Base-by-base conservation (phyloP, 352 stramenopile species). In the Pythium rishiriense region DNA sequence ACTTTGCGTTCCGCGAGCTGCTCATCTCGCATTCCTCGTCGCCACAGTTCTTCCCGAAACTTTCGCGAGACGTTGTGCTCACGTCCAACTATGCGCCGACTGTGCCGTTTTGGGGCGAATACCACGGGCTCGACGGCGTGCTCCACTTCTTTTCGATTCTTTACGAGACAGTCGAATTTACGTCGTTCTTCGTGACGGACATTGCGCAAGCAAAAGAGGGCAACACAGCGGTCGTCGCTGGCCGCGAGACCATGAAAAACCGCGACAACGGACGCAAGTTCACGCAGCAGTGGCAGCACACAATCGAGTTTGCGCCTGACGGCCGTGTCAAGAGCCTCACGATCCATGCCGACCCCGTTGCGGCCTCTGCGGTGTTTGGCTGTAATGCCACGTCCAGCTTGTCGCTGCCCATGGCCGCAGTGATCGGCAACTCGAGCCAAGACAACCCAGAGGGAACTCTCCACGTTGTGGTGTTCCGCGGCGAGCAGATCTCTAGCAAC, bases 81-180 rank as follows among this genome's bases (percentile, higher is more conserved):
- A 91, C 84, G 37, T 93, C 83, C 54, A 96, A 96, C 55, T 96
- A 96, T 64, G 85, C 87, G 11, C 87, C 87, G 22, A 96, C 84
- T 0, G 87, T 96, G 21, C 87, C 87, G 12, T 94, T 96, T 63
- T 94, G 85, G 85, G 87, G 87, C 51, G 87, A 96, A 43, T 96
- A 94, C 58, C 87, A 96, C 52, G 87, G 87, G 4, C 74, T 96
- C 22, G 87, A 94, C 26, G 87, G 87, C 35, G 87, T 96, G 21
- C 66, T 96, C 33, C 85, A 94, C 59, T 96, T 94, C 73, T 96
- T 96, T 60, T 94, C 87, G 25, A 96, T 94, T 56, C 50, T 96
- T 35, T 94, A 96, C 72, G 87, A 94, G 68, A 93, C 84, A 0
- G 85, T 96, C 45, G 85, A 94, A 66, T 92, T 94, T 68, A 94